phyloP scores from a whole-genome alignment of 768 basidiomycete genomes.

The Mycena vitilis region DNA sequence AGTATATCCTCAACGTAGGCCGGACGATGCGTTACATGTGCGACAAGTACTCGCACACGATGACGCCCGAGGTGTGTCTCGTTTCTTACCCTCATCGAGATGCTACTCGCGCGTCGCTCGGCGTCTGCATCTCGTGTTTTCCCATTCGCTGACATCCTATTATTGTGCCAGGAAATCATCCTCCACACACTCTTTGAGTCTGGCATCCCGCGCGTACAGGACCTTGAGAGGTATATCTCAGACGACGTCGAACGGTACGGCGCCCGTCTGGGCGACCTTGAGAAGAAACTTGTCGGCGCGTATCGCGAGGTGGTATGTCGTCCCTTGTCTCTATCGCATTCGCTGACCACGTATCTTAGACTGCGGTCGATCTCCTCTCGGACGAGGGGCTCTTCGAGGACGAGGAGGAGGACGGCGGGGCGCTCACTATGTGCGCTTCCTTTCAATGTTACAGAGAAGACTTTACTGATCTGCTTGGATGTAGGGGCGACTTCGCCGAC shows the following conservation, averaged over 20 bases:
- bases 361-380: constrained; percentile 61
- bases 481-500: constrained; percentile 88
- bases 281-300: constrained; percentile 87
- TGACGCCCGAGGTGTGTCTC: constrained; percentile 83
- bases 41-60: constrained; percentile 82
- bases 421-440: constrained; percentile 72
- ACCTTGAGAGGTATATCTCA: constrained; percentile 87
- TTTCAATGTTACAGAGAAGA: no score
- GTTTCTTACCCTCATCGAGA: neutral
- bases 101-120: neutral
- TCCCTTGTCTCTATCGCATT: neutral
- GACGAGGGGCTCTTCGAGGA: constrained; percentile 78
- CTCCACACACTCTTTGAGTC: constrained; percentile 92
- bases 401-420: constrained; percentile 70
- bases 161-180: constrained; percentile 86
- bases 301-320: constrained; percentile 82
- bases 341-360: constrained; percentile 36
- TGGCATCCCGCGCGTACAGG: constrained; percentile 79
- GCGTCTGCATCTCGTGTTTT: neutral
- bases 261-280: constrained; percentile 77
- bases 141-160: no score
- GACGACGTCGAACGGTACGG: constrained; percentile 92
- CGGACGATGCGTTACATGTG: constrained; percentile 83
- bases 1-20: constrained; percentile 89
- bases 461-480: constrained; percentile 20